Base-by-base conservation (phyloP, 2,329 filamentous ascomycete genomes). In the Elsinoe australis region DNA sequence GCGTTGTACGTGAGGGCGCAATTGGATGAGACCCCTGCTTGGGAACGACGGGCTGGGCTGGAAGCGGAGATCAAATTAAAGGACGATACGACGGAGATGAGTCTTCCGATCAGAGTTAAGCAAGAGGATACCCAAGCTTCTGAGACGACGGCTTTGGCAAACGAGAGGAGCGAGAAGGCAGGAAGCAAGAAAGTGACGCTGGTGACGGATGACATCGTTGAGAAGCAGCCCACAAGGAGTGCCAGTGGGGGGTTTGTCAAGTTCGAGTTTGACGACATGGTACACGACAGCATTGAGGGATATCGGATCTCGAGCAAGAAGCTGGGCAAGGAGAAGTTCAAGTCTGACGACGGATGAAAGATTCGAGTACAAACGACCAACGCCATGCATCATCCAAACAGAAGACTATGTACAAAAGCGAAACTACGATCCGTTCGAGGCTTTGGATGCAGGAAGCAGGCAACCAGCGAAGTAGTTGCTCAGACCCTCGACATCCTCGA, bases 1-100 rank as follows among this genome's bases (percentile, higher is more conserved):
- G 88, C 86, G 2, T 72, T 94, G 55, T 95, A 88, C 64, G 74
- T 96, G 57, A 86, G 88, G 60, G 85, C 94, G 18, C 92, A 98
- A 71, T 76, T 96, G 31, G 83, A 78, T 55, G 85, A 92, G 61
- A 82, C 84, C 53, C 87, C 88, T 0, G 86, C 85, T 0, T 95
- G 89, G 87, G 80, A 92, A 65, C 75, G 89, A 46, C 76, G 76
- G 4, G 79, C 76, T 21, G 64, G 63, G 8, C 17, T 48, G 24
- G 32, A 36, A n/a, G 22, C 19, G 14, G 45, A 48, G 33, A 48
- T 48, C 12, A 22, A 19, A 12, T 33, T 48, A 2, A 36, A 48
- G 12, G 45, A 48, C 7, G 45, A 48, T 7, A 22, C n/a, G 2
- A 39, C 10, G n/a, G 22, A 29, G 14, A 18, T 48, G 8, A 24